Conservation (phyloP, 495 filamentous ascomycete genomes). For the Hyaloscypha finlandica region DNA sequence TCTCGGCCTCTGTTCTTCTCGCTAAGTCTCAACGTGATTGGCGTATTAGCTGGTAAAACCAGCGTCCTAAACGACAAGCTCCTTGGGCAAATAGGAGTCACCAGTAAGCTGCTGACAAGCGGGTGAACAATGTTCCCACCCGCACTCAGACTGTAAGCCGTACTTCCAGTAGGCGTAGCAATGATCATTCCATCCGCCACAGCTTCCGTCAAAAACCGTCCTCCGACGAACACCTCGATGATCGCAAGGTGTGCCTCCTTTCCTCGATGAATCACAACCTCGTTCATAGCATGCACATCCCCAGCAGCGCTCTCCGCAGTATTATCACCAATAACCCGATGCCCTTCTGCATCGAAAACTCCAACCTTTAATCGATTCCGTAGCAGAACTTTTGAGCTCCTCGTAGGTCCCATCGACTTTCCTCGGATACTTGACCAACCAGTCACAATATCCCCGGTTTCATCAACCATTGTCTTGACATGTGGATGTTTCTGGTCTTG, state of each 20-base stretch:
- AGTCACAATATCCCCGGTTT: conserved; percentile 38
- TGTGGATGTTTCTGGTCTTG: conserved; percentile 41
- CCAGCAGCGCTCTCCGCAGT: conserved; percentile 30
- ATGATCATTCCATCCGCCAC: conserved; percentile 96
- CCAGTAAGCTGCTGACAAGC: conserved; percentile 78
- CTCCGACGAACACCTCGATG: conserved; percentile 83
- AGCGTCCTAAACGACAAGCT: conserved; percentile 90
- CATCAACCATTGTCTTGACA: conserved; percentile 39
- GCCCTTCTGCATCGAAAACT: conserved; percentile 66
- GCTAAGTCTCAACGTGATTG: conserved; percentile 79
- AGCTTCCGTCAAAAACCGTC: conserved; percentile 84
- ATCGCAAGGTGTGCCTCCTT: conserved; percentile 86
- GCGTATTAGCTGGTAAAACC: conserved; percentile 81
- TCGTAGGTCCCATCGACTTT: conserved; percentile 75
- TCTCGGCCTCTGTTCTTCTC: conserved; percentile 81
- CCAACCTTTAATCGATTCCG: conserved; percentile 84
- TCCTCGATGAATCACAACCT: conserved; percentile 90
- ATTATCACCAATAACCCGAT: conserved; percentile 41
- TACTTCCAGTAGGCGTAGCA: conserved; percentile 90
- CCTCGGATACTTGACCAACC: conserved; percentile 75
- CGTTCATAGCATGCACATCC: conserved; percentile 89
- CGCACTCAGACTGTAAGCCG: conserved; percentile 88
- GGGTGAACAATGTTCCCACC: conserved; percentile 97
- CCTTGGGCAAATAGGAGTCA: conserved; percentile 93
- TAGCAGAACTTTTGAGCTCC: conserved; percentile 77